phyloP scores from a whole-genome alignment of 2,329 filamentous ascomycete species.

The Chlorencoelia australis region DNA sequence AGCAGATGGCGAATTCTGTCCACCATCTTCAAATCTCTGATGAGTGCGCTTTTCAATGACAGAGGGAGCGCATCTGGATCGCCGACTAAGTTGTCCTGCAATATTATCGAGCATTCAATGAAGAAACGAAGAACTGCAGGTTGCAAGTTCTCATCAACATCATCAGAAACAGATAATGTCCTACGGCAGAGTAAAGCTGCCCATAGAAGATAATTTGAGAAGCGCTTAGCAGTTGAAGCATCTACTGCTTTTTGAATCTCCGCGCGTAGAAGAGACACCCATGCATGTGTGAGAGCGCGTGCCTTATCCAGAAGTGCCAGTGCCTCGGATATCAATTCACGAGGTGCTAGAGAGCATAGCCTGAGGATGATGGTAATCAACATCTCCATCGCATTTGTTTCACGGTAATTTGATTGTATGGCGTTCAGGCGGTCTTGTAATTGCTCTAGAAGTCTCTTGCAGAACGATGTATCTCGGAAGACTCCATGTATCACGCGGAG shows the following conservation, averaged over 20 bases:
- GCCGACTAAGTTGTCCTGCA: slow-evolving; percentile 38
- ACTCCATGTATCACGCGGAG: slow-evolving; percentile 39
- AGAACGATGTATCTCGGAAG: slow-evolving; percentile 42
- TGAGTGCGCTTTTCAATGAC: slow-evolving; percentile 30
- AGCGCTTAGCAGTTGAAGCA: slow-evolving; percentile 29
- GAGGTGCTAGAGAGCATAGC: slow-evolving; percentile 13
- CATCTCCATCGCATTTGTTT: slow-evolving; percentile 46
- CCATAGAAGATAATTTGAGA: slow-evolving; percentile 38
- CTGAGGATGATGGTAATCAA: slow-evolving; percentile 42
- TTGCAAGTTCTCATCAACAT: neutral
- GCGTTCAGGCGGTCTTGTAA: slow-evolving; percentile 35
- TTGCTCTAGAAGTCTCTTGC: slow-evolving; percentile 36
- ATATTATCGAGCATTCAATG: slow-evolving; percentile 31
- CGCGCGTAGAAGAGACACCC: slow-evolving; percentile 38
- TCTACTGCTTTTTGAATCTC: slow-evolving; percentile 35
- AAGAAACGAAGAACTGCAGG: slow-evolving; percentile 22
- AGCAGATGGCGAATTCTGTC: slow-evolving; percentile 30
- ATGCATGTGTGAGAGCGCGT: slow-evolving; percentile 35
- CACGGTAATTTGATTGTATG: slow-evolving; percentile 48
- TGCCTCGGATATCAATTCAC: slow-evolving; percentile 4
- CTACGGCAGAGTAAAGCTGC: slow-evolving; percentile 46
- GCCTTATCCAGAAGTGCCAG: slow-evolving; percentile 31
- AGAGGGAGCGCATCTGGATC: slow-evolving; percentile 29
- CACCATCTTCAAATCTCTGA: slow-evolving; percentile 38
- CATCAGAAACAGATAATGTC: slow-evolving; percentile 30